These are phyloP conservation scores for Medicago truncatula DNA, from an alignment of 306 rosid genomes.

Conservation along the genomic window MtrunA17r5.0-ANR NC_053044.1:29575001-29575500, in stretches of 20 bases:
- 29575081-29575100: conserved; percentile 43
- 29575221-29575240: conserved; percentile 11
- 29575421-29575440: too few relatives aligned
- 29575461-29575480: too few relatives aligned
- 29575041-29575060: conserved; percentile 29
- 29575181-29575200: conserved; percentile 60
- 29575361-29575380: too few relatives aligned
- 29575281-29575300: conserved; percentile 36
- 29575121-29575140: conserved; percentile 52
- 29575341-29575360: too few relatives aligned
- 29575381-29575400: too few relatives aligned
- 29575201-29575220: conserved; percentile 44
- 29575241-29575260: neutral
- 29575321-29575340: neutral
- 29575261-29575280: conserved; percentile 30
- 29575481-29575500: too few relatives aligned
- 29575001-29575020: conserved; percentile 13
- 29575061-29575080: conserved; percentile 32
- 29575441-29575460: too few relatives aligned
- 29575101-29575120: conserved; percentile 46
- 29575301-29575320: neutral
- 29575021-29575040: conserved; percentile 43
- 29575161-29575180: conserved; percentile 71
- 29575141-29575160: conserved; percentile 50
- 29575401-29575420: too few relatives aligned